Evolutionary conservation across 768 basidiomycete genomes (phyloP), one percentile per base, ranked within the genome.

Genomic region (Mycena galopus): DNA sequence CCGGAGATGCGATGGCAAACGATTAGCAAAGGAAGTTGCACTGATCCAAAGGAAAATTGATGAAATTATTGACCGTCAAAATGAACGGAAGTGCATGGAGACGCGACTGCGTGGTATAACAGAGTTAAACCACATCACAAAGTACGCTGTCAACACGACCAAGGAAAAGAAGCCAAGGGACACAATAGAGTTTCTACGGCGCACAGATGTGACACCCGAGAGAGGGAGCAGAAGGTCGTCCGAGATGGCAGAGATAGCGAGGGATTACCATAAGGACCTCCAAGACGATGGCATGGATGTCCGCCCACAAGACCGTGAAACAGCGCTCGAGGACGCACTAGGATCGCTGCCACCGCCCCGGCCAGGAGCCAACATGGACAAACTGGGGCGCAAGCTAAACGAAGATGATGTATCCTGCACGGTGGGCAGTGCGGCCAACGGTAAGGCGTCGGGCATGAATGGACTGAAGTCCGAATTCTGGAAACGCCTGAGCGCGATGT

Each of bases 231-330:
- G 30, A 1, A n/a, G 55, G 0, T 73, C 71, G 0, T 12, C 19
- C 3, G 42, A 73, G 23, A 73, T 73, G 71, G 61, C 71, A 6
- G 71, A 73, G 19, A 35, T 68, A 1, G 71, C 71, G 0, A 5
- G 66, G 0, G 44, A 68, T 37, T 73, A 71, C 56, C 63, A 71
- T 47, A 58, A 65, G 17, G 69, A 71, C 9, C 61, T 73, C 2
- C 71, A 73, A 25, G 0, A 4, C 0, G 61, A 73, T 10, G 39
- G 10, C 0, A 12, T 35, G 0, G 44, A 51, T 30, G n/a, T 17
- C 0, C 27, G 2, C 2, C 9, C 21, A 14, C 23, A 59, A 2
- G 25, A 51, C 3, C 7, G 39, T 12, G 19, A 21, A 10, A 58
- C 57, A 3, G 64, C 50, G 4, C 44, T 71, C 0, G 44, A 44